These are phyloP conservation scores for Aspergillus arachidicola DNA, from an alignment of 2,329 filamentous ascomycete genomes.

Conservation along the genomic window DNA sequence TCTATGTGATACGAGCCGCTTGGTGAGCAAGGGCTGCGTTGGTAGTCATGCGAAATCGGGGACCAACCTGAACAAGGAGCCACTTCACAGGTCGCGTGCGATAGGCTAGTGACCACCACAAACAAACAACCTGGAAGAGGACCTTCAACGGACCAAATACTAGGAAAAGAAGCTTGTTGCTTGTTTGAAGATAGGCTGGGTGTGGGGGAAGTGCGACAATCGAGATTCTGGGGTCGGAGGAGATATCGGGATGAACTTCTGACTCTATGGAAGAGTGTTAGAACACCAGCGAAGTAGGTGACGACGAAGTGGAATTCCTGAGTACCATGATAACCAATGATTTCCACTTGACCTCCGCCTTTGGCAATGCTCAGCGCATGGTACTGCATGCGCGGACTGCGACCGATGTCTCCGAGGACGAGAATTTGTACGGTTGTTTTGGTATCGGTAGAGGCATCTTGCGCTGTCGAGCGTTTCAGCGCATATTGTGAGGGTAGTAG, in stretches of 20 bases:
- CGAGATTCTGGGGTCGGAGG: conserved; percentile 67
- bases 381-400: conserved; percentile 97
- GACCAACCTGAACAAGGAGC: conserved; percentile 75
- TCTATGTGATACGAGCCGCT: conserved; percentile 57
- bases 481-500: conserved; percentile 57
- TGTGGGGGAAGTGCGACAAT: conserved; percentile 71
- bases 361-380: conserved; percentile 90
- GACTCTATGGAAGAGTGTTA: conserved; percentile 61
- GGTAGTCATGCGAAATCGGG: conserved; percentile 1
- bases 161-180: conserved; percentile 73
- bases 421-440: conserved; percentile 72
- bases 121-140: conserved; percentile 73
- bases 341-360: conserved; percentile 75
- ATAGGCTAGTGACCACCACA: conserved; percentile 75
- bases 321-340: conserved; percentile 84
- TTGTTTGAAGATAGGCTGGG: conserved; percentile 67
- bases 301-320: background rate
- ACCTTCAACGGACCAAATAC: conserved; percentile 82
- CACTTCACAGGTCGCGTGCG: conserved; percentile 72
- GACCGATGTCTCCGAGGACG: conserved; percentile 91
- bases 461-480: conserved; percentile 34
- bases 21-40: background rate
- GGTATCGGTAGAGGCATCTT: conserved; percentile 24
- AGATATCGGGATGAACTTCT: conserved; percentile 75
- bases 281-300: conserved; percentile 1